A percentile compares a stretch with the other conserved stretches of the same genome.
Evolutionary conservation across 2,329 filamentous ascomycete genomes (phyloP).

Genomic region (Fusarium neocosmosporiellum): DNA sequence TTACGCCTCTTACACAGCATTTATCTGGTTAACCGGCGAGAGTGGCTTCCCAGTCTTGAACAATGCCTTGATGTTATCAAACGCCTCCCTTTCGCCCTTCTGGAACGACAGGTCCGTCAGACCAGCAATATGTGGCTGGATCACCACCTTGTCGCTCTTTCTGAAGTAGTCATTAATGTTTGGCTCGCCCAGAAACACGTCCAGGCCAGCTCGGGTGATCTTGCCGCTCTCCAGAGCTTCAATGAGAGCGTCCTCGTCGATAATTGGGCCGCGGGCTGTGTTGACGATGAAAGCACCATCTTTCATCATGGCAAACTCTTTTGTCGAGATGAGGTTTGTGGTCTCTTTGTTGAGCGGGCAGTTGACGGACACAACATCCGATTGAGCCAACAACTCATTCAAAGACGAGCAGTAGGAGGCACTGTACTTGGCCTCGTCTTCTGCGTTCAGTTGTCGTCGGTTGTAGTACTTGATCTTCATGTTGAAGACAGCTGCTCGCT

Average conservation of each 20-base stretch:
- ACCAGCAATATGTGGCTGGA: conserved; percentile 59
- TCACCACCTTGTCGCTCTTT: conserved; percentile 53
- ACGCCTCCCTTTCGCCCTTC: conserved; percentile 57
- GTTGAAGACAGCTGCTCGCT: conserved; percentile 54
- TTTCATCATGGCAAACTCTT: conserved; percentile 60
- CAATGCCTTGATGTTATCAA: conserved; percentile 57
- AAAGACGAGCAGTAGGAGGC: conserved; percentile 52
- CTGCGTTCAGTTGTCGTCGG: conserved; percentile 47
- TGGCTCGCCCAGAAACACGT: conserved; percentile 60
- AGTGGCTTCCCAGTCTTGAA: conserved; percentile 53
- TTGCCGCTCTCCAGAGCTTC: conserved; percentile 59
- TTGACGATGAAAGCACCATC: conserved; percentile 60
- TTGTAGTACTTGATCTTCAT: conserved; percentile 59
- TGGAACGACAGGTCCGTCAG: conserved; percentile 56
- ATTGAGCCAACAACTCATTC: conserved; percentile 52
- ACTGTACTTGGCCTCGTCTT: conserved; percentile 49
- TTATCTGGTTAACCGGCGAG: conserved; percentile 49
- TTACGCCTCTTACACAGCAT: not conserved
- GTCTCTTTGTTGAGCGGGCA: conserved; percentile 56
- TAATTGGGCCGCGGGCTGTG: conserved; percentile 61
- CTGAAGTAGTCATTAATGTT: conserved; percentile 53
- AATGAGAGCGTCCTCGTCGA: conserved; percentile 61
- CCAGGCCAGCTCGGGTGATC: conserved; percentile 59
- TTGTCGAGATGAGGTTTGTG: conserved; percentile 50
- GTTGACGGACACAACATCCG: conserved; percentile 56